Conservation (phyloP, 2,329 filamentous ascomycete species). For the Xylaria sp. region DNA sequence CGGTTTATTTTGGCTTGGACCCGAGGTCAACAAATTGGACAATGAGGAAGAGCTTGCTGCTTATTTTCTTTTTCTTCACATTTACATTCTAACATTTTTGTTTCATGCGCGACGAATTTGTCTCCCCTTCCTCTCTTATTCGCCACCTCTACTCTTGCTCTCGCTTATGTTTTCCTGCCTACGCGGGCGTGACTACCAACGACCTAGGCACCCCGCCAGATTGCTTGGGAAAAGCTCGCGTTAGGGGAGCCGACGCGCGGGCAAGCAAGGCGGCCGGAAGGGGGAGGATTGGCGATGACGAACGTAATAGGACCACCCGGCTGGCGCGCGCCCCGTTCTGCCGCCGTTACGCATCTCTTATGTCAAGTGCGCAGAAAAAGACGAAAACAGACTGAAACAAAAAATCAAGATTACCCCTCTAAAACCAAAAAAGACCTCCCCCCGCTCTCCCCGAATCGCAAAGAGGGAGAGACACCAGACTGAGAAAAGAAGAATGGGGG, state of each 20-base stretch:
- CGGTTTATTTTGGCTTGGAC: slow-evolving; percentile 17
- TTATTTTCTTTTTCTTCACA: slow-evolving; percentile 15
- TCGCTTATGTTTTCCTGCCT: slow-evolving; percentile 2
- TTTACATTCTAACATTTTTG: background rate
- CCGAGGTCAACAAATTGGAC: slow-evolving; percentile 15
- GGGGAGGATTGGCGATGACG: slow-evolving; percentile 29
- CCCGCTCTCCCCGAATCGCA: slow-evolving; percentile 3
- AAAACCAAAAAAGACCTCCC: background rate
- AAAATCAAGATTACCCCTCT: background rate
- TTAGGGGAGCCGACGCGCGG: slow-evolving; percentile 13
- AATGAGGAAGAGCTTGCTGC: slow-evolving; percentile 30
- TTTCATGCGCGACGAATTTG: slow-evolving; percentile 18
- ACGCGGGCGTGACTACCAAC: background rate
- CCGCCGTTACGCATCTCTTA: slow-evolving; percentile 37
- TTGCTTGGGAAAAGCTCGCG: slow-evolving; percentile 27
- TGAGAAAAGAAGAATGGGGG: slow-evolving; percentile 14
- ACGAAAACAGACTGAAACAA: slow-evolving; percentile 9
- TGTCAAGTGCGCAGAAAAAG: slow-evolving; percentile 29
- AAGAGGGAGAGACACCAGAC: too few relatives aligned
- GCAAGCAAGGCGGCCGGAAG: background rate
- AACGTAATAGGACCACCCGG: slow-evolving; percentile 35
- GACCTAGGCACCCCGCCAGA: slow-evolving; percentile 29
- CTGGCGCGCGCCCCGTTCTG: slow-evolving; percentile 39
- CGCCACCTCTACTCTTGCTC: slow-evolving; percentile 33
- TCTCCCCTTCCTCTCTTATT: slow-evolving; percentile 18